Percentiles rank a stretch among this genome's conserved stretches.
Conservation (phyloP, 1,139 yeast species). For the Citeromyces hawaiiensis region DNA sequence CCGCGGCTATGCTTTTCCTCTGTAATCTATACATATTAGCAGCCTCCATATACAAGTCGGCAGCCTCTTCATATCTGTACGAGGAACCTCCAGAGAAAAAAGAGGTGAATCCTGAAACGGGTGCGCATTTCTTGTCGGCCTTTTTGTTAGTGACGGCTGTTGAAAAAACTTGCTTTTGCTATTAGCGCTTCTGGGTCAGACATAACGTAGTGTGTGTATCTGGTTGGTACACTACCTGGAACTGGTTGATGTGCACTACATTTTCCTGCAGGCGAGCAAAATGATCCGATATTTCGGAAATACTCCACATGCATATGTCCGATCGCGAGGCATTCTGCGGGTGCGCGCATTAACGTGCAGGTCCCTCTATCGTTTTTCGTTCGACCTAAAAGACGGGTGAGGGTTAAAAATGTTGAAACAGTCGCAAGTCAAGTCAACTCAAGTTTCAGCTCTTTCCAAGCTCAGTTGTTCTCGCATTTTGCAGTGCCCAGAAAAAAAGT, state of each 20-base stretch:
- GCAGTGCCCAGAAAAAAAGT: not conserved
- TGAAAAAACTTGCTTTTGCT: slow-evolving; percentile 13
- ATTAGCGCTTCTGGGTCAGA: slow-evolving; percentile 18
- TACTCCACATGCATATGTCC: not conserved
- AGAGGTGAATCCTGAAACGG: slow-evolving; percentile 66
- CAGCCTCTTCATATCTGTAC: slow-evolving; percentile 76
- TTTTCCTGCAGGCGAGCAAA: not conserved
- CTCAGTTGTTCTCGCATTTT: no score
- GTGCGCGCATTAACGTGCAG: not conserved
- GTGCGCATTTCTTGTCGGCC: slow-evolving; percentile 61
- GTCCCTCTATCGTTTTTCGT: not conserved
- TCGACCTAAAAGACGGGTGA: no score
- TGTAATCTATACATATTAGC: slow-evolving; percentile 75
- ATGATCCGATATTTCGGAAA: not conserved
- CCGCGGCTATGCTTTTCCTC: slow-evolving; percentile 59
- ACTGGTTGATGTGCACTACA: not conserved
- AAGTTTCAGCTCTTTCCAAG: not conserved
- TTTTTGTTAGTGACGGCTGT: slow-evolving; percentile 9
- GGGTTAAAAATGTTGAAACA: no score
- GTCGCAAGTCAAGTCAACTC: no score
- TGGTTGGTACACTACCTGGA: not conserved
- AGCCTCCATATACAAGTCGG: slow-evolving; percentile 81
- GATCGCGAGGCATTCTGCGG: not conserved
- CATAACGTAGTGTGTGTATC: slow-evolving; percentile 8
- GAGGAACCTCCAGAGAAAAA: slow-evolving; percentile 59